A percentile compares a stretch with the other conserved stretches of the same genome.
Conservation (phyloP, 2,329 filamentous ascomycete species). For the Didymella lethalis region DNA sequence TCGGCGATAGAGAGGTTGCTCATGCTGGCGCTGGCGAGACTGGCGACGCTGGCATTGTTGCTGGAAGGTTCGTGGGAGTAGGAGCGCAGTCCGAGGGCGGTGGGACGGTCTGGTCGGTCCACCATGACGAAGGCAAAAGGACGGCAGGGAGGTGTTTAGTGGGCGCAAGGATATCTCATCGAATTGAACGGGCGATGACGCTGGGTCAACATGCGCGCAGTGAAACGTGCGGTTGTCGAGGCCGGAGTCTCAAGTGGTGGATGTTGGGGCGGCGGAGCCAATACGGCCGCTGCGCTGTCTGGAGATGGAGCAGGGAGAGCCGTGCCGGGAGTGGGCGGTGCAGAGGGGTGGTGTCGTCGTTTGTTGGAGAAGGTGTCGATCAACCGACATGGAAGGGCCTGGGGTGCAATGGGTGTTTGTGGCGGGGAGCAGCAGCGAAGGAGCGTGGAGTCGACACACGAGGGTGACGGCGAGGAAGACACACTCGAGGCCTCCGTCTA, state of each 20-base stretch:
- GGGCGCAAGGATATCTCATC: slow-evolving; percentile 36
- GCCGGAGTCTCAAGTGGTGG: slow-evolving; percentile 38
- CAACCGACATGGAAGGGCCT: slow-evolving; percentile 18
- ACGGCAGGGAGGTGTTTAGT: slow-evolving; percentile 22
- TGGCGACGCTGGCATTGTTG: slow-evolving; percentile 29
- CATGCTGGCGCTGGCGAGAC: slow-evolving; percentile 40
- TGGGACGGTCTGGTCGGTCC: slow-evolving; percentile 43
- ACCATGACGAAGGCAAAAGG: slow-evolving; percentile 32
- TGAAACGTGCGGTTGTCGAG: slow-evolving; percentile 34
- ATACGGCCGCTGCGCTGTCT: slow-evolving; percentile 14
- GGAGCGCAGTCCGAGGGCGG: slow-evolving; percentile 45
- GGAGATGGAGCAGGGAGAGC: slow-evolving; percentile 11
- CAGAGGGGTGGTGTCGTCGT: slow-evolving; percentile 24
- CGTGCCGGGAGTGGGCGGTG: slow-evolving; percentile 20
- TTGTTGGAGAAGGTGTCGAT: slow-evolving; percentile 17
- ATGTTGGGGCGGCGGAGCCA: slow-evolving; percentile 10
- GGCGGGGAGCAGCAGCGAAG: slow-evolving; percentile 35
- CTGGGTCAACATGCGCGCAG: slow-evolving; percentile 44
- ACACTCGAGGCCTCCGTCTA: slow-evolving; percentile 25
- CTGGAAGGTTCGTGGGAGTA: slow-evolving; percentile 42
- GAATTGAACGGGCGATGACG: slow-evolving; percentile 32
- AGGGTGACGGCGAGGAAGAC: slow-evolving; percentile 7
- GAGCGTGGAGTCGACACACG: slow-evolving; percentile 40
- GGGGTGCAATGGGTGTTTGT: slow-evolving; percentile 9
- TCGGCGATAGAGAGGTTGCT: slow-evolving; percentile 46